Evolutionary conservation across 2,329 filamentous ascomycete genomes (phyloP), one percentile per base, ranked within the genome.

Genomic region (Westerdykella sp.): DNA sequence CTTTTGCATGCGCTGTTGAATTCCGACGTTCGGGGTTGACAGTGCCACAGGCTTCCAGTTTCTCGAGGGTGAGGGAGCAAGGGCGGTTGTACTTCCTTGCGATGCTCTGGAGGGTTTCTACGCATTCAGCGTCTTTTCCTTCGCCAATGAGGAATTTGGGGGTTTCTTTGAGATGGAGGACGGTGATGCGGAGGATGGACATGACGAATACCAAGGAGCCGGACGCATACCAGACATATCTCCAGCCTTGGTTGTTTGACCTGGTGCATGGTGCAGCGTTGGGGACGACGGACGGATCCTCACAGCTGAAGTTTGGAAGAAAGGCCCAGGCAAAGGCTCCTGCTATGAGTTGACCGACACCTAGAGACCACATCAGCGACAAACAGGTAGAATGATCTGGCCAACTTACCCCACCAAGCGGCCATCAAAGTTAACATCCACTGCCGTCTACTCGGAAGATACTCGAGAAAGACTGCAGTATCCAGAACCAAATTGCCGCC

Each of bases 61-160:
- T 56, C 36, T 76, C 72, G 1, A 78, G 40, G 0, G 74, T 79
- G 5, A 80, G 65, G 15, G 66, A 69, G 56, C 73, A 79, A 2
- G 72, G 69, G 6, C 75, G 66, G 40, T 77, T 70, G 62, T 80
- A 77, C 51, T 73, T 76, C 5, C 59, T 62, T 0, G 76, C 75
- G 42, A 80, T 74, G 36, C 53, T 65, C 14, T 73, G 69, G 3
- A 80, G 63, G 0, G 69, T 72, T 3, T 68, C 64, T 16, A 79
- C 69, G 13, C 74, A 72, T 45, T 78, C 67, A 3, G 65, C 73
- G 48, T 79, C 75, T 41, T 67, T 69, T 28, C 76, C 76, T 49
- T 79, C 72, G 28, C 72, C 68, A 11, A 80, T 58, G 4, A 80
- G 69, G 46, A 73, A 80, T 47, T 79, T 79, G 6, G 77, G 78